These are phyloP conservation scores for Heliamphora exappendiculata DNA, from an alignment of 148 eudicot genomes.

Conservation along the genomic window DNA sequence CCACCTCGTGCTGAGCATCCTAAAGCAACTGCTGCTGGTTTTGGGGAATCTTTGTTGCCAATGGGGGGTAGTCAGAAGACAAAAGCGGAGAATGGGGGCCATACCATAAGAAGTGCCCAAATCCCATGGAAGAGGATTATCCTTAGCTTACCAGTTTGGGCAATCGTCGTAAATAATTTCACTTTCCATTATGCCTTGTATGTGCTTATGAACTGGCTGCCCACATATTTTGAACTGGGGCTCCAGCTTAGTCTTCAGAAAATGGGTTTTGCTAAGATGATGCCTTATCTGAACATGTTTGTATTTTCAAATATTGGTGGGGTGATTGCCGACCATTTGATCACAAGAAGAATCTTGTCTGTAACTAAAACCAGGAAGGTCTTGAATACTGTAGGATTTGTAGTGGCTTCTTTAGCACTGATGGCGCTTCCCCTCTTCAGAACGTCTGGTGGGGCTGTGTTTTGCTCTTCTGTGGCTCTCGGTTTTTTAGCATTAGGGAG, in stretches of 20 bases:
- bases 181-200: slow-evolving; percentile 93
- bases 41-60: slow-evolving; percentile 70
- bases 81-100: slow-evolving; percentile 49
- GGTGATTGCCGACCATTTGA: slow-evolving; percentile 70
- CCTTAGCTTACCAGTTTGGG: slow-evolving; percentile 80
- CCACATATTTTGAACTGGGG: slow-evolving; percentile 86
- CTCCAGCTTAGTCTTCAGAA: slow-evolving; percentile 84
- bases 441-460: slow-evolving; percentile 67
- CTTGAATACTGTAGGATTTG: slow-evolving; percentile 69
- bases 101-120: slow-evolving; percentile 26
- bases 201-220: slow-evolving; percentile 95
- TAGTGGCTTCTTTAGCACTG: slow-evolving; percentile 72
- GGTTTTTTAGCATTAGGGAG: slow-evolving; percentile 95
- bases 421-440: slow-evolving; percentile 63
- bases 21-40: slow-evolving; percentile 87
- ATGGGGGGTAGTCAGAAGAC: slow-evolving; percentile 44
- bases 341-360: slow-evolving; percentile 61
- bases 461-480: slow-evolving; percentile 89
- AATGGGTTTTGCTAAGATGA: slow-evolving; percentile 63
- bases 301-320: slow-evolving; percentile 34
- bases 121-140: slow-evolving; percentile 79
- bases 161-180: slow-evolving; percentile 86
- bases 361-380: slow-evolving; percentile 72
- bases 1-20: slow-evolving; percentile 42
- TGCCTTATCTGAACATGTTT: slow-evolving; percentile 23